Percentiles rank a stretch among this genome's conserved stretches.
These are phyloP conservation scores for Paramecium tetraurelia DNA, from an alignment of 73 alveolate species.

Conservation along the genomic window DNA sequence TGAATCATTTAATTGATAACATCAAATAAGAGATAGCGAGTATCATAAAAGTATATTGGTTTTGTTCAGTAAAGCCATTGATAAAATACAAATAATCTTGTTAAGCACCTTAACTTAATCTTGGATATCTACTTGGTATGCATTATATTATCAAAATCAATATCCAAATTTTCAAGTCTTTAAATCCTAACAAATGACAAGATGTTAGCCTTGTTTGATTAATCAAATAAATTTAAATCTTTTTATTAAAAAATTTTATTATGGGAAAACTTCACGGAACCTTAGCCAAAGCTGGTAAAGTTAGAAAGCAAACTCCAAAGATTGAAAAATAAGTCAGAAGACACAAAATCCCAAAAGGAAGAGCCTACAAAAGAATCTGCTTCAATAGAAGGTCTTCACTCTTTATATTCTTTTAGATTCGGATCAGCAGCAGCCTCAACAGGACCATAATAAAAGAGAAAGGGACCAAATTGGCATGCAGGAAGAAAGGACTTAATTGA, in stretches of 20 bases:
- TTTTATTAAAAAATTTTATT: slow-evolving; percentile 27
- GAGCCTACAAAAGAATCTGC: slow-evolving; percentile 96
- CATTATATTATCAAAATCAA: background rate
- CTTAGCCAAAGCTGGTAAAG: slow-evolving; percentile 67
- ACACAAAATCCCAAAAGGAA: slow-evolving; percentile 87
- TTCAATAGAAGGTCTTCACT: slow-evolving; percentile 81
- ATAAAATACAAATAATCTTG: background rate
- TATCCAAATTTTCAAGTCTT: background rate
- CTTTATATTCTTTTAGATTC: background rate
- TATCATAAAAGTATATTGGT: no score
- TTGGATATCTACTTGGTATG: background rate
- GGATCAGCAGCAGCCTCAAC: slow-evolving; percentile 14
- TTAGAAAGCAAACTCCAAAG: slow-evolving; percentile 67
- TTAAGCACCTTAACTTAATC: background rate
- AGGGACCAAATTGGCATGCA: slow-evolving; percentile 67
- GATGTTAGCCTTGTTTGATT: background rate
- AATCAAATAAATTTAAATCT: slow-evolving; percentile 44
- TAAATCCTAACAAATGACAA: background rate
- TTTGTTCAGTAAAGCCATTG: background rate
- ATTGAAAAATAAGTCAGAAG: slow-evolving; percentile 89
- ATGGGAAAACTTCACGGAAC: slow-evolving; percentile 67
- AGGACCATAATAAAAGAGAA: slow-evolving; percentile 51
- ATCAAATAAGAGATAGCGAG: background rate
- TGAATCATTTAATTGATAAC: background rate
- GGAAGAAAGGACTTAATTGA: slow-evolving; percentile 63